Conservation (phyloP, 306 rosid species). For the Myrica gale region DNA sequence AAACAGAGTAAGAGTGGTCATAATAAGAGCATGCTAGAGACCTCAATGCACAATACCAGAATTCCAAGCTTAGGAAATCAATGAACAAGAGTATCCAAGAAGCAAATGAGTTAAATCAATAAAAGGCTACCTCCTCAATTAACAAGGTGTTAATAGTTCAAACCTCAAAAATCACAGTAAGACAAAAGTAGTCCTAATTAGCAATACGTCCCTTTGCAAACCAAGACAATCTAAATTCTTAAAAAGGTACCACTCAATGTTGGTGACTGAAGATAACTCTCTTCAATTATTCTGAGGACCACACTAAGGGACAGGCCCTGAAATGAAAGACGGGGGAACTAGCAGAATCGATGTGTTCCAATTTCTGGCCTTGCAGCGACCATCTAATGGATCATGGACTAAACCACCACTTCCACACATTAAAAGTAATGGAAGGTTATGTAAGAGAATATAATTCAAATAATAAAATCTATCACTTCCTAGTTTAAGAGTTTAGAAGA, state of each 20-base stretch:
- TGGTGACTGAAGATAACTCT: too few species aligned
- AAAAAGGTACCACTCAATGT: neutral
- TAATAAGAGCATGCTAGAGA: neutral
- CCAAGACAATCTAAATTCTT: neutral
- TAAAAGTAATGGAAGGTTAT: too few species aligned
- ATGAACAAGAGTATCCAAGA: neutral
- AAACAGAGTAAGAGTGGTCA: slow-evolving; percentile 15
- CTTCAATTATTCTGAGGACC: too few species aligned
- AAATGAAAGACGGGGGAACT: too few species aligned
- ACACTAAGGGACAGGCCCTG: too few species aligned
- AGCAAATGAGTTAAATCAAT: neutral
- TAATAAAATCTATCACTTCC: too few species aligned
- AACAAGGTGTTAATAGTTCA: neutral
- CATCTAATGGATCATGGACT: too few species aligned
- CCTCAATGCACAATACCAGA: slow-evolving; percentile 19
- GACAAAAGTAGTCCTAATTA: neutral
- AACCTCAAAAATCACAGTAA: neutral
- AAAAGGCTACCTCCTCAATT: neutral
- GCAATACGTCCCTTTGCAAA: neutral
- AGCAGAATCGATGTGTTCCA: too few species aligned
- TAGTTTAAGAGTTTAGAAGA: too few species aligned
- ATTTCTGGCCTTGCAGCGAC: too few species aligned
- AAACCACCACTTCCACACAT: too few species aligned
- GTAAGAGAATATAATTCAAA: too few species aligned
- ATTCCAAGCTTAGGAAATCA: neutral